Evolutionary conservation across 2,329 filamentous ascomycete genomes (phyloP).

Genomic region (Hypoxylon sp.): DNA sequence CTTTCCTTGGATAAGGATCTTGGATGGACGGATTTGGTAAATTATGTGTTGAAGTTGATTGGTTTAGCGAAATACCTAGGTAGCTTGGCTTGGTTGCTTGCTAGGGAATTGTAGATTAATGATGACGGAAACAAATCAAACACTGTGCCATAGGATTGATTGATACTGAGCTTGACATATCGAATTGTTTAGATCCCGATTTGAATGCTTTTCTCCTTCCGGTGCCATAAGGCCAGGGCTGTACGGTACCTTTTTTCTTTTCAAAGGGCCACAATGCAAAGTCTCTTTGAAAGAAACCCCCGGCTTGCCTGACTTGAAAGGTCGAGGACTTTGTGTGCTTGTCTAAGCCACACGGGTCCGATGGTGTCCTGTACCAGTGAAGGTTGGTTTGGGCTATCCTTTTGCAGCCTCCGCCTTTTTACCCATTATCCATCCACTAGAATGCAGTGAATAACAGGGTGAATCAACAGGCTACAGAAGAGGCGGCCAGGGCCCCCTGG

Average conservation of each 20-base stretch:
- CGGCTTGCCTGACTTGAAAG: constrained; percentile 15
- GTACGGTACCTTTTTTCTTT: constrained; percentile 8
- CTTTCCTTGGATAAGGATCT: constrained; percentile 18
- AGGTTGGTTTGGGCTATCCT: constrained; percentile 30
- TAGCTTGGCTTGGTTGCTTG: not conserved
- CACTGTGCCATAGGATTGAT: constrained; percentile 8
- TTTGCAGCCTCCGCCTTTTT: constrained; percentile 43
- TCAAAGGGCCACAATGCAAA: constrained; percentile 17
- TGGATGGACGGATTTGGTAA: constrained; percentile 17
- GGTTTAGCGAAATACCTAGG: constrained; percentile 19
- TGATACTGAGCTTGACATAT: constrained; percentile 5
- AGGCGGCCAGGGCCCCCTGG: constrained; percentile 23
- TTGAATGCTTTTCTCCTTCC: not conserved
- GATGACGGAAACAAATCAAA: constrained; percentile 16
- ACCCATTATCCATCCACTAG: constrained; percentile 7
- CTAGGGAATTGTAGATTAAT: constrained; percentile 1
- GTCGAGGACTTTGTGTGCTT: constrained; percentile 13
- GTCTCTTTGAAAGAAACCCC: constrained; percentile 25
- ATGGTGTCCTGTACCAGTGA: constrained; percentile 24
- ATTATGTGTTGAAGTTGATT: constrained; percentile 22
- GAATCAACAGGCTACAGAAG: constrained; percentile 25
- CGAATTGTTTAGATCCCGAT: constrained; percentile 32
- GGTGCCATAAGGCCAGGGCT: constrained; percentile 12
- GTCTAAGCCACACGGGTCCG: constrained; percentile 44
- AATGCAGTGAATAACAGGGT: not conserved